Evolutionary conservation across 495 filamentous ascomycete species (phyloP).

Genomic region (Sordaria brevicollis): DNA sequence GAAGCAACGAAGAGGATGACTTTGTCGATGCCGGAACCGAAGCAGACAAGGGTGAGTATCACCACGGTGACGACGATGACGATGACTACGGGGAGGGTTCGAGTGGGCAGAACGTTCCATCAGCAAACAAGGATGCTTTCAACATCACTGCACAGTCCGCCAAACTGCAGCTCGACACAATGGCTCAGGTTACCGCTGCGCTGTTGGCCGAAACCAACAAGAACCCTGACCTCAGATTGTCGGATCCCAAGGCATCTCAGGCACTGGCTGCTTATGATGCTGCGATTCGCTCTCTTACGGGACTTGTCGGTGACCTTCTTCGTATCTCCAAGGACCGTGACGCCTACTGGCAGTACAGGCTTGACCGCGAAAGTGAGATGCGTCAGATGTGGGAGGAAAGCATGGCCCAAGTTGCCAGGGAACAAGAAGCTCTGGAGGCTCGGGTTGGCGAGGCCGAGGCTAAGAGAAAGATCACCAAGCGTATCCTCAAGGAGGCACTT

Average conservation of each 20-base stretch:
- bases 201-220: constrained; percentile 60
- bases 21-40: constrained; percentile 28
- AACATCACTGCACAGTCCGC: constrained; percentile 93
- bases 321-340: constrained; percentile 90
- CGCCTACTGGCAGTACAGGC: constrained; percentile 89
- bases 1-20: constrained; percentile 34
- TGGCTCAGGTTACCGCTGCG: constrained; percentile 73
- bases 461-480: constrained; percentile 81
- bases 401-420: constrained; percentile 85
- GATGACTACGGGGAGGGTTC: constrained; percentile 77
- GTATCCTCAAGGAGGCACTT: constrained; percentile 77
- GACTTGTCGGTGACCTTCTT: constrained; percentile 74
- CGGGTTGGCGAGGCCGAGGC: constrained; percentile 82
- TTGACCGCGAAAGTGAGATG: constrained; percentile 80
- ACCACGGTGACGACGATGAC: constrained; percentile 51
- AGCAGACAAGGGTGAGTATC: constrained; percentile 17
- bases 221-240: constrained; percentile 58
- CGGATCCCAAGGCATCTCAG: constrained; percentile 63
- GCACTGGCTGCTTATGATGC: constrained; percentile 82
- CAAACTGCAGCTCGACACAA: constrained; percentile 80
- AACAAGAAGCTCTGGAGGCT: constrained; percentile 83
- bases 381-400: constrained; percentile 97
- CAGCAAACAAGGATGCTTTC: constrained; percentile 77
- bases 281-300: constrained; percentile 79
- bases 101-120: constrained; percentile 63